phyloP scores from a whole-genome alignment of 352 stramenopile genomes.

The Phytophthora fragariae region DNA sequence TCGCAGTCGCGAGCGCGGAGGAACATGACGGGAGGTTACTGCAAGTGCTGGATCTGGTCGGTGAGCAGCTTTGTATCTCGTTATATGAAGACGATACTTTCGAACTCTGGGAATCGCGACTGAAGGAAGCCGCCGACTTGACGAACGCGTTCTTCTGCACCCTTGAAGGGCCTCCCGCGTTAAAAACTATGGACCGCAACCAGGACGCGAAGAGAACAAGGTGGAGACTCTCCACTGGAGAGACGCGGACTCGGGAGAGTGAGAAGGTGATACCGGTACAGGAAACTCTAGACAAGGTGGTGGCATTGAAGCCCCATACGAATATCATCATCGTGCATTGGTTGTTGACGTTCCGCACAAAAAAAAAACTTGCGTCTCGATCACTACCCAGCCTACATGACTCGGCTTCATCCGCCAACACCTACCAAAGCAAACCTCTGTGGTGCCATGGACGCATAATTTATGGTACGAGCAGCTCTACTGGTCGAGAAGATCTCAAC shows the following conservation, averaged over 20 bases:
- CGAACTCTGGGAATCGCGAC: slow-evolving; percentile 38
- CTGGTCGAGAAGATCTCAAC: too few relatives aligned
- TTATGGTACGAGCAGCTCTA: too few relatives aligned
- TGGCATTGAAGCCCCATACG: too few relatives aligned
- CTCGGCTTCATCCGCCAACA: too few relatives aligned
- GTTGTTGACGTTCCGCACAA: too few relatives aligned
- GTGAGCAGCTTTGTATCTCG: slow-evolving; percentile 57
- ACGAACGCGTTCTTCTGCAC: slow-evolving; percentile 54
- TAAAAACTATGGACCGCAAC: slow-evolving; percentile 51
- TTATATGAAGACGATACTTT: slow-evolving; percentile 40
- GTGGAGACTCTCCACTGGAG: slow-evolving; percentile 22
- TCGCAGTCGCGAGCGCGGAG: slow-evolving; percentile 58
- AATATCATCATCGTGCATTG: too few relatives aligned
- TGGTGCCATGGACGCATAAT: too few relatives aligned
- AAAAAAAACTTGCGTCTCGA: too few relatives aligned
- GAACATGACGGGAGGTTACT: slow-evolving; percentile 42
- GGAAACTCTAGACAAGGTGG: too few relatives aligned
- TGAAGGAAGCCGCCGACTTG: slow-evolving; percentile 48
- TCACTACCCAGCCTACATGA: too few relatives aligned
- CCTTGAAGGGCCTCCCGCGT: slow-evolving; percentile 43
- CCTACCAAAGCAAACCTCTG: too few relatives aligned
- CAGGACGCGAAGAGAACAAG: slow-evolving; percentile 44
- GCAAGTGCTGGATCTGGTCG: slow-evolving; percentile 54
- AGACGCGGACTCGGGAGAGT: slow-evolving; percentile 9
- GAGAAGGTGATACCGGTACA: too few relatives aligned